Base-by-base conservation (phyloP, 1,139 yeast species). In the Taphrina deformans region DNA sequence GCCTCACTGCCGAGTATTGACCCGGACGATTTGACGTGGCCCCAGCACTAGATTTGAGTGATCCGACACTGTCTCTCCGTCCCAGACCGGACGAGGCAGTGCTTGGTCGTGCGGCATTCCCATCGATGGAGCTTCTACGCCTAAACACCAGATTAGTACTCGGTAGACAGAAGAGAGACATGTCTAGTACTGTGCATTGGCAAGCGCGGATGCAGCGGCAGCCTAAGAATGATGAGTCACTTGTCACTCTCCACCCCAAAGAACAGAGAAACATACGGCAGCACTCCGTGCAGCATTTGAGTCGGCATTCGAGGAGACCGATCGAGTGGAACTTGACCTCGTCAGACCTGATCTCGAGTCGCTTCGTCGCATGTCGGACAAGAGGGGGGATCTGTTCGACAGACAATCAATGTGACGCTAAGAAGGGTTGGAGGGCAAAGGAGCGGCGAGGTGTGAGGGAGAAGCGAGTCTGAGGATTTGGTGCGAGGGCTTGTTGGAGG, bases 121-220 rank as follows among this genome's bases (percentile, higher is more conserved):
- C 48, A 21, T 44, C 48, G 24, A 44, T 44, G 2, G 61, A 41
- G 27, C 23, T 33, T 21, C 61, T 45, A 21, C 61, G 61, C 48
- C 61, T 55, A 23, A 21, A n/a, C 5, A 21, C 4, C 14, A 38
- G 44, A 38, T 38, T 38, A 16, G n/a, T 38, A 7, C 6, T 16
- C n/a, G 6, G n/a, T 16, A 7, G 44, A 38, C 5, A 7, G 6
- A 7, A 14, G 44, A 7, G n/a, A 12, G 6, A 7, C 18, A 38
- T 12, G 21, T 38, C 45, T 7, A 51, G 12, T 59, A 59, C 63
- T 59, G 63, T 16, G 63, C 55, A 27, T 40, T 44, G 6, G 56
- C 56, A 9, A 59, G 51, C 12, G 63, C 63, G n/a, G 63, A 51
- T 7, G 63, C 55, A n/a, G 63, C 63, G 50, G 63, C 63, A 33